These are phyloP conservation scores for Wickerhamiella allomyrinae DNA, from an alignment of 805 yeast genomes.

Conservation along the genomic window DNA sequence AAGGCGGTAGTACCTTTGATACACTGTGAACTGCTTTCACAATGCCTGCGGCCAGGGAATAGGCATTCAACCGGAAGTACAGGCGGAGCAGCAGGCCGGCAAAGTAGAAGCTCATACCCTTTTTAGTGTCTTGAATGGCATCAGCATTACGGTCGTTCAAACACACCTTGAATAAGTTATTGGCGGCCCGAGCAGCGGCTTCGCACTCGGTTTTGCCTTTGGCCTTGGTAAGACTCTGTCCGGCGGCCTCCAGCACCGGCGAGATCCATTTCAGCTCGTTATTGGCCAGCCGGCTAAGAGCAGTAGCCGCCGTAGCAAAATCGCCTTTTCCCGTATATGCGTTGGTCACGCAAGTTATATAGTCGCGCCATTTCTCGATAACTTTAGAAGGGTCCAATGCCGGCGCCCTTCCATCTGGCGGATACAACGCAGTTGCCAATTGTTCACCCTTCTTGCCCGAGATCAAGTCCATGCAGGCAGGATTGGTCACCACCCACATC, in stretches of 20 bases:
- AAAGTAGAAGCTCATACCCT: slow-evolving; percentile 1
- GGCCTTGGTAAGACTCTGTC: not conserved
- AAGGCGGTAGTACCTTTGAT: slow-evolving; percentile 8
- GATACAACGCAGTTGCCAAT: not conserved
- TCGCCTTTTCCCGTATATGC: not conserved
- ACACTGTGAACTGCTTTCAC: slow-evolving; percentile 11
- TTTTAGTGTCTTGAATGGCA: not conserved
- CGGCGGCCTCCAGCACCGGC: not conserved
- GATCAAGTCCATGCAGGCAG: not conserved
- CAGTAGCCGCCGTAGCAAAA: not conserved
- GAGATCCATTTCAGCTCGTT: not conserved
- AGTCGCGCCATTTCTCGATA: not conserved
- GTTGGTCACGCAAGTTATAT: not conserved
- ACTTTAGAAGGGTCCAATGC: not conserved
- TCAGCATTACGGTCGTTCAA: slow-evolving; percentile 3
- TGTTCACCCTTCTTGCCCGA: not conserved
- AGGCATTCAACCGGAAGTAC: slow-evolving; percentile 14
- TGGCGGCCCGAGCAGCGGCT: slow-evolving; percentile 1
- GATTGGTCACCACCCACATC: too few species aligned
- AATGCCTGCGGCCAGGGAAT: slow-evolving; percentile 16
- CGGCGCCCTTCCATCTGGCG: not conserved
- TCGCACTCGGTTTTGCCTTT: not conserved
- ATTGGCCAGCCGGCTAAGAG: not conserved
- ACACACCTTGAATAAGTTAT: not conserved
- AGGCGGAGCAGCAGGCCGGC: slow-evolving; percentile 10